Conservation (phyloP, 805 yeast genomes). For the Kodamaea lidongshanica region DNA sequence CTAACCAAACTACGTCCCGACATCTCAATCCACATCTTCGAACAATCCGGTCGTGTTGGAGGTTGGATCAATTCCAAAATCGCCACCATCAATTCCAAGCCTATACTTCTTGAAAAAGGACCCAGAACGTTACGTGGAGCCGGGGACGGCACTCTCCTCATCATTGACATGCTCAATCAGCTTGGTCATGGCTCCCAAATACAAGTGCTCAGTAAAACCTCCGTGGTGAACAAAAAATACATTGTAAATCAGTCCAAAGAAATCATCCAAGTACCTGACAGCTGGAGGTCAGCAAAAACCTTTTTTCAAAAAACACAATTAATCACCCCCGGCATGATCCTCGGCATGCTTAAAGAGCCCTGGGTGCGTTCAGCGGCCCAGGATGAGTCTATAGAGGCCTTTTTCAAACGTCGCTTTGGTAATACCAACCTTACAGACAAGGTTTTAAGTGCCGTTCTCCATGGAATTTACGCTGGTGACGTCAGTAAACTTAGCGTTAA, state of each 20-base stretch:
- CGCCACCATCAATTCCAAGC: constrained; percentile 19
- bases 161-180: constrained; percentile 52
- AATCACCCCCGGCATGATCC: constrained; percentile 34
- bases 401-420: constrained; percentile 68
- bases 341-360: constrained; percentile 47
- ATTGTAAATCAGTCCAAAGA: constrained; percentile 42
- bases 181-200: constrained; percentile 47
- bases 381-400: constrained; percentile 71
- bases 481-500: constrained; percentile 56
- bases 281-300: constrained; percentile 20
- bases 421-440: constrained; percentile 42
- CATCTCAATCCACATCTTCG: constrained; percentile 56
- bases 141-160: constrained; percentile 68
- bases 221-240: constrained; percentile 69
- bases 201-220: constrained; percentile 49
- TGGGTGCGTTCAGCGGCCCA: constrained; percentile 26
- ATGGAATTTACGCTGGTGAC: constrained; percentile 86
- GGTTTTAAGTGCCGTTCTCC: constrained; percentile 72
- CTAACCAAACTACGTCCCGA: constrained; percentile 73
- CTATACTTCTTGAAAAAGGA: constrained; percentile 65
- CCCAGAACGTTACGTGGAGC: constrained; percentile 86
- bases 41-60: constrained; percentile 51
- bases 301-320: constrained; percentile 38
- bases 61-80: constrained; percentile 69
- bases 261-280: constrained; percentile 51